These are phyloP conservation scores for Cryptococcus depauperatus DNA, from an alignment of 1,284 basidiomycete species.

Conservation along the genomic window DNA sequence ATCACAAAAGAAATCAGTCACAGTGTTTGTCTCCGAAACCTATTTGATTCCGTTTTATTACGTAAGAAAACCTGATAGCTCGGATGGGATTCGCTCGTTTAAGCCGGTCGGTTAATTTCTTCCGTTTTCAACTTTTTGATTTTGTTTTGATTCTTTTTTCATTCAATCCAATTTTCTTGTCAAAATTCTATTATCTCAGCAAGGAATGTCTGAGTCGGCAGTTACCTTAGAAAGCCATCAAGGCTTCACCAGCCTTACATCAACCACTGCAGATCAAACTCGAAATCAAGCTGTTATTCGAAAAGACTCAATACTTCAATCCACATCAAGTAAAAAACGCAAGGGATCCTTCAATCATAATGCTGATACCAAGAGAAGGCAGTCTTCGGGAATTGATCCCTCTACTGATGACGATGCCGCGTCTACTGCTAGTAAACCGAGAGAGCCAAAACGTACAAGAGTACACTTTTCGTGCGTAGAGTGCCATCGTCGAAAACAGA, in stretches of 20 bases:
- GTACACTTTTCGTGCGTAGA: conserved; percentile 46
- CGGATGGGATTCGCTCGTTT: not conserved
- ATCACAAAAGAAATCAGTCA: no score
- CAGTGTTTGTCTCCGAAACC: not conserved
- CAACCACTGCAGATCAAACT: no score
- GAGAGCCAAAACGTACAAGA: conserved; percentile 37
- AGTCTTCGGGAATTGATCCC: conserved; percentile 18
- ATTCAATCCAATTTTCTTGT: no score
- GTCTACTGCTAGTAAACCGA: conserved; percentile 10
- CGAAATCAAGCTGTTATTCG: no score
- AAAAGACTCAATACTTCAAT: no score
- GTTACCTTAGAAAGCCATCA: no score
- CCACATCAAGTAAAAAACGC: conserved; percentile 1
- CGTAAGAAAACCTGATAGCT: no score
- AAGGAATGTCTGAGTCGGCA: no score
- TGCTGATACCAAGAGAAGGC: not conserved
- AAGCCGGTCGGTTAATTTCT: not conserved
- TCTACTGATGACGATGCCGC: conserved; percentile 31
- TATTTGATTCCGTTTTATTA: not conserved
- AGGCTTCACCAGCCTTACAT: no score
- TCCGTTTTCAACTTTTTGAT: not conserved
- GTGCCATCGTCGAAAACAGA: conserved; percentile 45
- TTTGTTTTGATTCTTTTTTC: no score
- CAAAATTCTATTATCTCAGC: no score
- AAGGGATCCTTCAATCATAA: not conserved